Conservation (phyloP, 352 stramenopile species). For the Phytophthora ramorum region DNA sequence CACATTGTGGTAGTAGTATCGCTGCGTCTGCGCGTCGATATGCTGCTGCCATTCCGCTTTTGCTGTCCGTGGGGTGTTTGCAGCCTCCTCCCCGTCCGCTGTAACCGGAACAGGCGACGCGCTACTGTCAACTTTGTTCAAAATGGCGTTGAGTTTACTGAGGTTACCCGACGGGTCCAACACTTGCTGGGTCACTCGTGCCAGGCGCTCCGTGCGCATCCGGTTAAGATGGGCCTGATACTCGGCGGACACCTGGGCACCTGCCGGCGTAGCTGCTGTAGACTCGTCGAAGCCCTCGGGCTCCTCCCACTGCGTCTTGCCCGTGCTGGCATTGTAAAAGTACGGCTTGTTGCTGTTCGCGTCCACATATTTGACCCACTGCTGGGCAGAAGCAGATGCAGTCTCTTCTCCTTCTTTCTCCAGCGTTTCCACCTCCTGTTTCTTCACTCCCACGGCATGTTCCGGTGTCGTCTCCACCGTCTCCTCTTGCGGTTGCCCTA, state of each 20-base stretch:
- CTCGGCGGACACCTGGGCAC: constrained; percentile 41
- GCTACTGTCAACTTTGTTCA: constrained; percentile 61
- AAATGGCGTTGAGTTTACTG: constrained; percentile 72
- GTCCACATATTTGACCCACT: constrained; percentile 85
- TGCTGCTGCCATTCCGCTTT: constrained; percentile 87
- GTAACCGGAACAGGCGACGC: background rate
- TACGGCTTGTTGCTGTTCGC: constrained; percentile 71
- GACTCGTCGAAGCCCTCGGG: constrained; percentile 58
- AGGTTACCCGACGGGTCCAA: constrained; percentile 78
- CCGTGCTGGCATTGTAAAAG: constrained; percentile 69
- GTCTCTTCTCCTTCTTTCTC: constrained; percentile 1
- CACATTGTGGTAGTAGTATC: constrained; percentile 89
- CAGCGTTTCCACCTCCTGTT: constrained; percentile 16
- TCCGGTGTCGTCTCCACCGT: constrained; percentile 8
- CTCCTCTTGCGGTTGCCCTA: constrained; percentile 5
- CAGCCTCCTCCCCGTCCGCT: background rate
- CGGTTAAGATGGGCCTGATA: constrained; percentile 78
- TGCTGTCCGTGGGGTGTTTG: constrained; percentile 5
- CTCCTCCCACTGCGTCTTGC: constrained; percentile 76
- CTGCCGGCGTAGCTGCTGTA: constrained; percentile 16
- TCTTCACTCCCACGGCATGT: constrained; percentile 28
- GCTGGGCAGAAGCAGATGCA: constrained; percentile 1
- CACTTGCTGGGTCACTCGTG: constrained; percentile 64
- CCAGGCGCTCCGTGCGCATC: constrained; percentile 54
- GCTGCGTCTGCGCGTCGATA: constrained; percentile 78